Conservation (phyloP, 306 rosid genomes). For the Trifolium subterraneum region DNA sequence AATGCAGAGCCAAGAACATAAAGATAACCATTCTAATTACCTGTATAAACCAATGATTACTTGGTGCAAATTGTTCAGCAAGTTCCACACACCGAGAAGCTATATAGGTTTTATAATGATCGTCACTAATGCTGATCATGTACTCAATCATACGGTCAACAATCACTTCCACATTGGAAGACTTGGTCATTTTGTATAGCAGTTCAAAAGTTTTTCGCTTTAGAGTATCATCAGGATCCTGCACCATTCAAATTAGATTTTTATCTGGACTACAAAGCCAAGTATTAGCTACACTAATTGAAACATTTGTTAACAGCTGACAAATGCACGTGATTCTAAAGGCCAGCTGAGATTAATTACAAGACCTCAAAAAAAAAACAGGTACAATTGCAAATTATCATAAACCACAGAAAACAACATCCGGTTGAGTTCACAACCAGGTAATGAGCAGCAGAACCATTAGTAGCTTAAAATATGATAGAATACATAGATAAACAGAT, state of each 20-base stretch:
- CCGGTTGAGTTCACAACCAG: slow-evolving; percentile 19
- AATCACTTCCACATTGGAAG: slow-evolving; percentile 98
- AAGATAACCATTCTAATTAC: slow-evolving; percentile 47
- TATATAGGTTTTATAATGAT: slow-evolving; percentile 88
- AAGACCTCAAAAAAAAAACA: slow-evolving; percentile 18
- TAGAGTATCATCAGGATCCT: slow-evolving; percentile 98
- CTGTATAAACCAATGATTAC: slow-evolving; percentile 98
- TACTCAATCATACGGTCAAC: slow-evolving; percentile 96
- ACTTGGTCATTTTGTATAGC: slow-evolving; percentile 90
- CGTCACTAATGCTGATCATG: slow-evolving; percentile 86
- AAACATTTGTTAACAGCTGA: slow-evolving; percentile 9
- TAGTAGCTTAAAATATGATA: slow-evolving; percentile 8
- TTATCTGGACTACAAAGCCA: slow-evolving; percentile 29
- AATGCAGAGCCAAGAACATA: slow-evolving; percentile 30
- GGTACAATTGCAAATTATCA: not conserved
- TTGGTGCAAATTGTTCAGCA: slow-evolving; percentile 96
- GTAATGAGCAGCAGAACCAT: slow-evolving; percentile 21
- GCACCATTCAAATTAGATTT: slow-evolving; percentile 45
- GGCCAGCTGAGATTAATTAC: slow-evolving; percentile 15
- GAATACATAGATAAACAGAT: not conserved
- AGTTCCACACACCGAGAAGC: slow-evolving; percentile 98
- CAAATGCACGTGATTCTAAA: slow-evolving; percentile 16
- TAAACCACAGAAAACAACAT: slow-evolving; percentile 25
- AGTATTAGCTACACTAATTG: not conserved
- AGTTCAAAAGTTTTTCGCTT: slow-evolving; percentile 95